A percentile compares a stretch with the other conserved stretches of the same genome.
Evolutionary conservation across 1,139 yeast genomes (phyloP).

Genomic region (Pichia sp.): DNA sequence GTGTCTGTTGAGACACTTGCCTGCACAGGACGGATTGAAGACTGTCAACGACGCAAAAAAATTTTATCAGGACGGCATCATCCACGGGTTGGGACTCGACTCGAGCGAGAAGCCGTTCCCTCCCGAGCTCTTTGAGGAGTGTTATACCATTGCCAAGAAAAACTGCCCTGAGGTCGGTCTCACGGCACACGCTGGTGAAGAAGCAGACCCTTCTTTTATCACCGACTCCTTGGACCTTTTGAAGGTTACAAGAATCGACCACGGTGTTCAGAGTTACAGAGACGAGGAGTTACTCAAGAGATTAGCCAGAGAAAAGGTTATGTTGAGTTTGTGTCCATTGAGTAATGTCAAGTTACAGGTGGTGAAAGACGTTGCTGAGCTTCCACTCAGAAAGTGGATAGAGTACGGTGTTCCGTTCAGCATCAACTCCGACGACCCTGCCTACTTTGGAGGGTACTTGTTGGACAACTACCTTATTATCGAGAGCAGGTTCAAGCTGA

Average conservation of each 20-base stretch:
- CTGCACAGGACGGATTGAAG: slow-evolving; percentile 51
- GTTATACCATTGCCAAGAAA: slow-evolving; percentile 47
- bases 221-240: slow-evolving; percentile 52
- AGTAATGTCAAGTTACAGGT: slow-evolving; percentile 73
- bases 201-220: slow-evolving; percentile 69
- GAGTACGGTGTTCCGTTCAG: slow-evolving; percentile 67
- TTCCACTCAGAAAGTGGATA: slow-evolving; percentile 59
- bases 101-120: slow-evolving; percentile 75
- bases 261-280: slow-evolving; percentile 64
- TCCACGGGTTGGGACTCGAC: slow-evolving; percentile 73
- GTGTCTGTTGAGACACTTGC: slow-evolving; percentile 75
- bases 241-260: slow-evolving; percentile 68
- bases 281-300: slow-evolving; percentile 50
- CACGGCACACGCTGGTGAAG: slow-evolving; percentile 88
- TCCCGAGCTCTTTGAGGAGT: slow-evolving; percentile 60
- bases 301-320: slow-evolving; percentile 48
- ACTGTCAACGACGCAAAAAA: slow-evolving; percentile 51
- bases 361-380: slow-evolving; percentile 59
- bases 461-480: slow-evolving; percentile 68
- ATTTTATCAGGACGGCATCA: slow-evolving; percentile 50
- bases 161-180: slow-evolving; percentile 50
- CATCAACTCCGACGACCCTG: slow-evolving; percentile 81
- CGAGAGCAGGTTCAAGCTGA: slow-evolving; percentile 60
- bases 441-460: slow-evolving; percentile 80
- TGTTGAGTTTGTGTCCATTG: slow-evolving; percentile 72